Percentiles rank a stretch among this genome's conserved stretches.
These are phyloP conservation scores for Barnettozyma botsteinii DNA, from an alignment of 805 yeast species.

Conservation along the genomic window DNA sequence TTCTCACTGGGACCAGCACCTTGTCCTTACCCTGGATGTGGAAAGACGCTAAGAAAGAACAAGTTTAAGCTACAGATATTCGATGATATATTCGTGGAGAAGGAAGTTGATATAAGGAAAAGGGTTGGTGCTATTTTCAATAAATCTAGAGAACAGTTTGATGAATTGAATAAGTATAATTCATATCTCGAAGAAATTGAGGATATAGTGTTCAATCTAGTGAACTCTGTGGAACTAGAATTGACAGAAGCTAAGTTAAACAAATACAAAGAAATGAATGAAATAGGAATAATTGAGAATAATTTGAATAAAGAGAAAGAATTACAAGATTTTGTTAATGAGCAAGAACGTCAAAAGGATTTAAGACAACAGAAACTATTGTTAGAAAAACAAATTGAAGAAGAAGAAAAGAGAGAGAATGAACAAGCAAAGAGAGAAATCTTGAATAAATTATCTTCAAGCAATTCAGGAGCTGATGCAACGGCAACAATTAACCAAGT, in stretches of 20 bases:
- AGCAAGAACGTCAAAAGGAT: conserved; percentile 68
- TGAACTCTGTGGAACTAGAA: conserved; percentile 63
- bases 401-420: conserved; percentile 50
- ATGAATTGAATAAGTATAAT: conserved; percentile 54
- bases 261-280: conserved; percentile 68
- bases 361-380: conserved; percentile 42
- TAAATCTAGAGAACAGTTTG: conserved; percentile 71
- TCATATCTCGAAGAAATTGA: conserved; percentile 81
- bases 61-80: conserved; percentile 89
- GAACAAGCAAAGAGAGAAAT: conserved; percentile 51
- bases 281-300: conserved; percentile 69
- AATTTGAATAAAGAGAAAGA: conserved; percentile 70
- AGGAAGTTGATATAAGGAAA: conserved; percentile 86
- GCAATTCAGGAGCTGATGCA: conserved; percentile 31
- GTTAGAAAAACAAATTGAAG: conserved; percentile 61
- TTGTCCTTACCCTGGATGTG: conserved; percentile 92
- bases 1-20: conserved; percentile 94
- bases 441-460: conserved; percentile 46
- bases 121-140: conserved; percentile 74
- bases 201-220: conserved; percentile 68
- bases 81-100: conserved; percentile 84
- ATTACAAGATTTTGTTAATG: conserved; percentile 51
- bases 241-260: conserved; percentile 59
- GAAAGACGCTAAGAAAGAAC: conserved; percentile 78
- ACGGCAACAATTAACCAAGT: conserved; percentile 47